Conservation (phyloP, 164 flowering plant species). For the Malania oleifera region DNA sequence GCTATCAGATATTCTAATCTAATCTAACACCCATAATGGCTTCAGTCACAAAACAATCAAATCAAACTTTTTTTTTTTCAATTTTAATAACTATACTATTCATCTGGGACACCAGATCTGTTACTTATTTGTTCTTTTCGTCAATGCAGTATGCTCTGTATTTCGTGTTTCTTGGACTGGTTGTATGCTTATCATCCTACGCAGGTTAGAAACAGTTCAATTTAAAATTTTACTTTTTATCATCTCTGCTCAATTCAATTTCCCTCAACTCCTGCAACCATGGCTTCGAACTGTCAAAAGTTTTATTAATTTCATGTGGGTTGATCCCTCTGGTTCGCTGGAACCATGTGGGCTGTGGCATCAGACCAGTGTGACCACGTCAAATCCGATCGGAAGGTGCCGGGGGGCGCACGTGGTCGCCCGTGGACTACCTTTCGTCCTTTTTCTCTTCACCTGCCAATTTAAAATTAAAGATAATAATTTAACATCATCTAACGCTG, state of each 20-base stretch:
- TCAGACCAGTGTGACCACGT: slow-evolving; percentile 11
- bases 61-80: not conserved
- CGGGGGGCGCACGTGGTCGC: slow-evolving; percentile 36
- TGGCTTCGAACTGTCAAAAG: not conserved
- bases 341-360: not conserved
- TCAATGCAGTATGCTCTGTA: slow-evolving; percentile 85
- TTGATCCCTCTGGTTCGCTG: not conserved
- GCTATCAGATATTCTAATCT: slow-evolving; percentile 56
- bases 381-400: slow-evolving; percentile 12
- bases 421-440: slow-evolving; percentile 25
- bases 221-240: not conserved
- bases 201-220: slow-evolving; percentile 65
- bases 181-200: slow-evolving; percentile 85
- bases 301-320: not conserved
- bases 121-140: slow-evolving; percentile 8
- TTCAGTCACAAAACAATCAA: not conserved
- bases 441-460: slow-evolving; percentile 29
- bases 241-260: not conserved
- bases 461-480: slow-evolving; percentile 1
- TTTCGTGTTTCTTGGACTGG: slow-evolving; percentile 84
- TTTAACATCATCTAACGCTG: slow-evolving; percentile 6
- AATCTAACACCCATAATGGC: not conserved
- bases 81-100: too few relatives aligned
- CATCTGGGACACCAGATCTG: slow-evolving; percentile 22
- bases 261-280: not conserved